Conservation (phyloP, 2,329 filamentous ascomycete genomes). For the Venturia nashicola region DNA sequence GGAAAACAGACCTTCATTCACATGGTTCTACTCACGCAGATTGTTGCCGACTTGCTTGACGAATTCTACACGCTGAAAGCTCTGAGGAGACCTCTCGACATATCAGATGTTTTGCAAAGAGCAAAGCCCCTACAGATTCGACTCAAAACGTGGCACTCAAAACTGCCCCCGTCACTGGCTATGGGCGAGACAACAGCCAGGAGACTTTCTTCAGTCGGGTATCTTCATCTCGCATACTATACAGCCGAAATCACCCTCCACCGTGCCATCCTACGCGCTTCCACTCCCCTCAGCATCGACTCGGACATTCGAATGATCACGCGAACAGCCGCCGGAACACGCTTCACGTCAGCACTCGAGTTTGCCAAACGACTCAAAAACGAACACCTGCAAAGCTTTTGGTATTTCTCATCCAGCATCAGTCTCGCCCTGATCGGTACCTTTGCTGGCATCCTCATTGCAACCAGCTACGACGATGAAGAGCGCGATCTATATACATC, state of each 20-base stretch:
- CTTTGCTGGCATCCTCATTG: conserved; percentile 27
- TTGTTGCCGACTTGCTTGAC: conserved; percentile 38
- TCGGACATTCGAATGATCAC: conserved; percentile 24
- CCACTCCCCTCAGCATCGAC: conserved; percentile 14
- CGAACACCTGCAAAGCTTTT: conserved; percentile 34
- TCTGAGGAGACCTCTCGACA: conserved; percentile 25
- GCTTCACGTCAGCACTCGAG: conserved; percentile 33
- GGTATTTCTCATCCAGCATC: conserved; percentile 33
- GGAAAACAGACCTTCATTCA: conserved; percentile 33
- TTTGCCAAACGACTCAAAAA: conserved; percentile 32
- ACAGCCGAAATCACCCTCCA: conserved; percentile 34
- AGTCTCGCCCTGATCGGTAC: conserved; percentile 29
- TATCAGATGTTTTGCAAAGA: conserved; percentile 36
- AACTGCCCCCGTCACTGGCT: conserved; percentile 23
- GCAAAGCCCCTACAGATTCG: conserved; percentile 42
- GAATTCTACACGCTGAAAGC: conserved; percentile 40
- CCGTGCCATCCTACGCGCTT: conserved; percentile 14
- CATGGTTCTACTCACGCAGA: conserved; percentile 39
- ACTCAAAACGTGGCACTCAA: conserved; percentile 40
- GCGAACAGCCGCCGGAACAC: conserved; percentile 28
- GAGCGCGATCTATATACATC: conserved; percentile 23
- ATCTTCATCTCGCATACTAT: conserved; percentile 34
- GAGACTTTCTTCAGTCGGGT: conserved; percentile 13
- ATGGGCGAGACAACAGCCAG: conserved; percentile 3
- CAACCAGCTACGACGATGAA: conserved; percentile 20